A percentile compares a stretch with the other conserved stretches of the same genome.
phyloP scores from a whole-genome alignment of 495 filamentous ascomycete species.

The Hyaloscypha variabilis region DNA sequence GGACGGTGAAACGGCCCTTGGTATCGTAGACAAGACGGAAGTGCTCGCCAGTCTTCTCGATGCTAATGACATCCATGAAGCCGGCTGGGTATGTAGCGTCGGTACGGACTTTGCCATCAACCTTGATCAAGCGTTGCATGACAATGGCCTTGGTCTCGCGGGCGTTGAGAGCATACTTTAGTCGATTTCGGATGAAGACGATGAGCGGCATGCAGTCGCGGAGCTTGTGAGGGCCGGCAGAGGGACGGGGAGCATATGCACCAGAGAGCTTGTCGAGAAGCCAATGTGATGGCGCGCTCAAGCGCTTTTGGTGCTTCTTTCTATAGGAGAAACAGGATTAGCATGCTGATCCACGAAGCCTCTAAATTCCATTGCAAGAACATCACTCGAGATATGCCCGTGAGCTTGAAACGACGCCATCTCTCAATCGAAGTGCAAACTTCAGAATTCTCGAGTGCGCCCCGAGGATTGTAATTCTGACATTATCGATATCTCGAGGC shows the following conservation, averaged over 20 bases:
- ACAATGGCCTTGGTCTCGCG: constrained; percentile 97
- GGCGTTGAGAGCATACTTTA: constrained; percentile 99
- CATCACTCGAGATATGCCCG: background rate
- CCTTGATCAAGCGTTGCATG: constrained; percentile 99
- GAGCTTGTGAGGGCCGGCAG: constrained; percentile 97
- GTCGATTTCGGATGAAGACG: constrained; percentile 97
- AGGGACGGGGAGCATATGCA: constrained; percentile 94
- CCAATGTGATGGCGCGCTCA: constrained; percentile 98
- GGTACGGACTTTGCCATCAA: constrained; percentile 99
- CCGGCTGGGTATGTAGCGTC: constrained; percentile 96
- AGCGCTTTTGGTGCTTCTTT: constrained; percentile 99
- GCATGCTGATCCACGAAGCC: constrained; percentile 2
- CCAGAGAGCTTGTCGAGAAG: constrained; percentile 99
- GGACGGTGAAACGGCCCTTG: constrained; percentile 99
- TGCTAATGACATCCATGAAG: constrained; percentile 99
- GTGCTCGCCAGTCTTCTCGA: constrained; percentile 99
- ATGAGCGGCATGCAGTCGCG: constrained; percentile 98
- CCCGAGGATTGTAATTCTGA: background rate
- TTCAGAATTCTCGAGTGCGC: background rate
- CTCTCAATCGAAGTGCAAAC: background rate
- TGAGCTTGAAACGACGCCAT: background rate
- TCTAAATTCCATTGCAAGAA: background rate
- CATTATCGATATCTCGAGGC: background rate
- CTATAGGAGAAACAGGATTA: constrained; percentile 47
- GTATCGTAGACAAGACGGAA: constrained; percentile 99